Conservation (phyloP, 306 rosid genomes). For the Vicia sativa region DNA sequence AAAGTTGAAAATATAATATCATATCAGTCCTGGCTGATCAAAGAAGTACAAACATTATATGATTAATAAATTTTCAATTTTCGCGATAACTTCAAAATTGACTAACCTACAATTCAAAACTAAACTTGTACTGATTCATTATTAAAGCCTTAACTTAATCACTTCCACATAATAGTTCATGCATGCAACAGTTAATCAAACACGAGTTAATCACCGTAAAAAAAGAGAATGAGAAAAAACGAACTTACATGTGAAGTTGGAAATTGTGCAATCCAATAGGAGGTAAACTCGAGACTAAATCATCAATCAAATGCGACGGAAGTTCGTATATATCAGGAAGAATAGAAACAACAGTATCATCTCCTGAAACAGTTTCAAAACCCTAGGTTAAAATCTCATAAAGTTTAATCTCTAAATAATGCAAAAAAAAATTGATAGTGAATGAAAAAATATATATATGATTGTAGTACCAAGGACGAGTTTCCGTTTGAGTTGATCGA, state of each 20-base stretch:
- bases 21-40: background rate
- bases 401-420: background rate
- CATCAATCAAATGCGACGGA: constrained; percentile 54
- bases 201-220: too few species aligned
- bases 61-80: background rate
- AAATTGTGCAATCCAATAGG: constrained; percentile 59
- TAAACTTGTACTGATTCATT: background rate
- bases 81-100: background rate
- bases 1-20: background rate
- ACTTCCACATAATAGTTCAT: background rate
- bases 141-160: background rate
- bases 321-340: constrained; percentile 48
- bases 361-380: constrained; percentile 47
- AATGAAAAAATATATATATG: background rate
- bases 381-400: constrained; percentile 10
- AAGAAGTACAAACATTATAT: background rate
- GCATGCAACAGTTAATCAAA: background rate
- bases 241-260: constrained; percentile 52
- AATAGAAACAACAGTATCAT: constrained; percentile 40
- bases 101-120: background rate
- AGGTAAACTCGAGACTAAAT: constrained; percentile 51
- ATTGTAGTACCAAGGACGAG: constrained; percentile 47
- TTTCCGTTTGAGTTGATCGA: constrained; percentile 44
- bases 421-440: background rate
- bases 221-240: background rate